phyloP scores from a whole-genome alignment of 225 moss, liverwort and hornwort genomes.

The Pseudoscleropodium purum region DNA sequence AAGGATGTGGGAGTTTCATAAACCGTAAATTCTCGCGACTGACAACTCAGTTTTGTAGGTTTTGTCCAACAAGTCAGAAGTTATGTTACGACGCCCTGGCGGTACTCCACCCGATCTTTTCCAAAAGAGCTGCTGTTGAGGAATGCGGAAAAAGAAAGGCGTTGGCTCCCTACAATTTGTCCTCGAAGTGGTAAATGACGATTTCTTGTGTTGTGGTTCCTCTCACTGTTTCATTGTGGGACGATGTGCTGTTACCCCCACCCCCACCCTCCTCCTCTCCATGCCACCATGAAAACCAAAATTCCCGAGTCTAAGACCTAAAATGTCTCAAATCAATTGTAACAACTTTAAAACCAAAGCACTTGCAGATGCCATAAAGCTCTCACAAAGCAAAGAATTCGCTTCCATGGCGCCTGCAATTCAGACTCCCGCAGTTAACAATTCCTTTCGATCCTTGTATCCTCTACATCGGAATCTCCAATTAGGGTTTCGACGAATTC shows the following conservation, averaged over 20 bases:
- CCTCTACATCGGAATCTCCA: neutral
- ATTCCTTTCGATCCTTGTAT: neutral
- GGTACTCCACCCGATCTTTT: neutral
- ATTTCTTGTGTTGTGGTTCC: neutral
- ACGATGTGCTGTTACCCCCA: neutral
- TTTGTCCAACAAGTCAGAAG: neutral
- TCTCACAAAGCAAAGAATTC: neutral
- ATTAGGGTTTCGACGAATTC: neutral
- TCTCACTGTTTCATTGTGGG: neutral
- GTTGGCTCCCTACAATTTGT: too few species aligned
- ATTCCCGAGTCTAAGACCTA: neutral
- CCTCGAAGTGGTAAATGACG: neutral
- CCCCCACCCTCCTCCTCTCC: neutral
- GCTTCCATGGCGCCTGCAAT: neutral
- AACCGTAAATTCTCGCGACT: too few species aligned
- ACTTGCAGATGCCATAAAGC: neutral
- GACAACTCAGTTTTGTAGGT: too few species aligned
- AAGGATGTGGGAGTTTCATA: too few species aligned
- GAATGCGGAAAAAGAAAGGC: too few species aligned
- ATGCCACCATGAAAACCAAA: neutral
- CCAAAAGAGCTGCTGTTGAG: neutral
- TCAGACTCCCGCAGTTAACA: neutral
- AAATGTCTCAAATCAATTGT: neutral
- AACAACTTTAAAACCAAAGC: neutral
- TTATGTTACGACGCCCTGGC: neutral